Percentiles rank a stretch among this genome's conserved stretches.
Conservation (phyloP, 2,329 filamentous ascomycete species). For the Colletotrichum echinochloae region DNA sequence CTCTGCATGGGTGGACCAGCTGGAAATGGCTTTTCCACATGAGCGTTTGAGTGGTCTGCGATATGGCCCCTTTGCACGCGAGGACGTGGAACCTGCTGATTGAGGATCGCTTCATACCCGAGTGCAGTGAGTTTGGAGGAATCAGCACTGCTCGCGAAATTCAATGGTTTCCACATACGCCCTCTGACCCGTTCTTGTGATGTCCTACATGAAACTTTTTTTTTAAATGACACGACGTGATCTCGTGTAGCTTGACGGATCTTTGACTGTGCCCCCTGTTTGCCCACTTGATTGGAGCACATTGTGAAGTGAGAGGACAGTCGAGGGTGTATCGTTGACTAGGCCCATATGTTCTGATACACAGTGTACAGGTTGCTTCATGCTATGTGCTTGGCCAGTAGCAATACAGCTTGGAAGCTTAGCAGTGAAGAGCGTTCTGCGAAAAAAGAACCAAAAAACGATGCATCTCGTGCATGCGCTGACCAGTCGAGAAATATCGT, state of each 20-base stretch:
- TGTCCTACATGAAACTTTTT: background rate
- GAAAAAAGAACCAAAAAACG: background rate
- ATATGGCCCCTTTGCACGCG: slow-evolving; percentile 57
- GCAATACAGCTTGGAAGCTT: background rate
- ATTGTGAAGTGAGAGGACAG: background rate
- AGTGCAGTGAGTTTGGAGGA: slow-evolving; percentile 61
- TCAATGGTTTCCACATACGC: slow-evolving; percentile 63
- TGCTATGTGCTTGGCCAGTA: too few species aligned
- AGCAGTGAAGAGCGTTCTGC: background rate
- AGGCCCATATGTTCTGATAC: slow-evolving; percentile 2
- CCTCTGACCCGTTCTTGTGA: background rate
- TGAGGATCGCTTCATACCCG: slow-evolving; percentile 73
- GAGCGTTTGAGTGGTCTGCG: slow-evolving; percentile 60
- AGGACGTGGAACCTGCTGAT: slow-evolving; percentile 72
- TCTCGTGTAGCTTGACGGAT: slow-evolving; percentile 21
- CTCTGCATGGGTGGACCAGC: slow-evolving; percentile 68
- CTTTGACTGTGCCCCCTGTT: background rate
- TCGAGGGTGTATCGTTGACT: background rate
- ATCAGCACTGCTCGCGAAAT: slow-evolving; percentile 69
- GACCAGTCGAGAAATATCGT: too few species aligned
- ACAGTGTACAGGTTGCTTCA: background rate
- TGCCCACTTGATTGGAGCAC: background rate
- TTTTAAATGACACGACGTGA: slow-evolving; percentile 2
- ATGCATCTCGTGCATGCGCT: background rate
- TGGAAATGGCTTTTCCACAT: slow-evolving; percentile 69